Conservation (phyloP, 2,329 filamentous ascomycete species). For the Xylariales sp. region DNA sequence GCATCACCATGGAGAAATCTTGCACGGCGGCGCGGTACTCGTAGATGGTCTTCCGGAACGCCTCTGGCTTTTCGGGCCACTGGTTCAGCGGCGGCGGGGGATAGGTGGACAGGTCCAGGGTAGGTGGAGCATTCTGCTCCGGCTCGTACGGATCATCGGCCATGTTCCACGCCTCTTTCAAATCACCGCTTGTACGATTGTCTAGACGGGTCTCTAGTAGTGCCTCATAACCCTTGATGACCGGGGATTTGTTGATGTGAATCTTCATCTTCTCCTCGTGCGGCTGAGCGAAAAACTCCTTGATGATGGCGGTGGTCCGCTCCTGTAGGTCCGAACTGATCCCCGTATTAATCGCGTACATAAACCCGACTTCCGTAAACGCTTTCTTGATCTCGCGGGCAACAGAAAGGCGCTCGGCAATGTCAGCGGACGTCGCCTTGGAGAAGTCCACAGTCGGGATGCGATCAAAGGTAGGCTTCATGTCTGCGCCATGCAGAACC, state of each 20-base stretch:
- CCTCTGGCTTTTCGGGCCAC: conserved; percentile 5
- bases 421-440: neutral
- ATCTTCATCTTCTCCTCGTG: conserved; percentile 5
- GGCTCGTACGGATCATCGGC: conserved; percentile 7
- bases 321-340: neutral
- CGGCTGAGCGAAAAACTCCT: conserved; percentile 2
- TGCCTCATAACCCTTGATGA: conserved; percentile 6
- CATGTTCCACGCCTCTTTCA: conserved; percentile 8
- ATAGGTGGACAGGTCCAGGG: conserved; percentile 1
- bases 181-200: conserved; percentile 4
- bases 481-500: neutral
- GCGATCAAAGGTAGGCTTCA: conserved; percentile 6
- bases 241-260: conserved; percentile 6
- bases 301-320: conserved; percentile 1
- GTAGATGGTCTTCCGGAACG: conserved; percentile 6
- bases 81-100: conserved; percentile 5
- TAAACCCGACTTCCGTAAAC: conserved; percentile 6
- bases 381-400: conserved; percentile 5
- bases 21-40: conserved; percentile 4
- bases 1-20: conserved; percentile 9
- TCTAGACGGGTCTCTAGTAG: conserved; percentile 7
- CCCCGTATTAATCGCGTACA: conserved; percentile 8
- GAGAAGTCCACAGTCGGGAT: conserved; percentile 6
- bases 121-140: conserved; percentile 6
- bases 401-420: conserved; percentile 1